Conservation (phyloP, 1,284 basidiomycete species). For the Tausonia pullulans region DNA sequence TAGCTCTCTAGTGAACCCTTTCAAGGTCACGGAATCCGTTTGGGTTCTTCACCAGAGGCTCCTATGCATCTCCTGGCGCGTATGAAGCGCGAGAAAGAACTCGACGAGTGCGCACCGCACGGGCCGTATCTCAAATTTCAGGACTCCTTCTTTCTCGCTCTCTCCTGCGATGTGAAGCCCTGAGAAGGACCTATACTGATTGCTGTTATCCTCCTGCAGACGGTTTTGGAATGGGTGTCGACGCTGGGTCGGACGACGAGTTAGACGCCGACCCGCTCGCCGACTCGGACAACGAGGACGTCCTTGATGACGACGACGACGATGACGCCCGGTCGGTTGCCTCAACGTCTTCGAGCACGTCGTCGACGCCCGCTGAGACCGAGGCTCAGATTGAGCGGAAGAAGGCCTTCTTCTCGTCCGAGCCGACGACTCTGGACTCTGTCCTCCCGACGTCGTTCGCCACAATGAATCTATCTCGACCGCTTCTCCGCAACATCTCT, state of each 20-base stretch:
- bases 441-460: slow-evolving; percentile 53
- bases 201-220: slow-evolving; percentile 7
- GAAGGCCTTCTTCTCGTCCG: slow-evolving; percentile 69
- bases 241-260: slow-evolving; percentile 21
- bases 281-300: slow-evolving; percentile 25
- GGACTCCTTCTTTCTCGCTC: neutral
- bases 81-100: slow-evolving; percentile 10
- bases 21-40: too few relatives aligned
- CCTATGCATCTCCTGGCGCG: too few relatives aligned
- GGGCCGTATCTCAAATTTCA: too few relatives aligned
- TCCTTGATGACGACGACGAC: slow-evolving; percentile 23
- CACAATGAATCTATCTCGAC: slow-evolving; percentile 78
- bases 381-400: slow-evolving; percentile 65
- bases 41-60: too few relatives aligned
- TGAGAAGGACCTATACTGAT: too few relatives aligned
- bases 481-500: slow-evolving; percentile 73
- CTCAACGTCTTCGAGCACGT: slow-evolving; percentile 39
- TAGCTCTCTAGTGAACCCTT: too few relatives aligned
- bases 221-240: slow-evolving; percentile 21
- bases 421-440: slow-evolving; percentile 33
- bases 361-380: slow-evolving; percentile 50
- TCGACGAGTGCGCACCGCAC: slow-evolving; percentile 17
- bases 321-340: slow-evolving; percentile 31
- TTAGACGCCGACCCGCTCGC: slow-evolving; percentile 22
- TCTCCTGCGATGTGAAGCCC: neutral